Evolutionary conservation across 257 asterid species (phyloP).

Genomic region (Eustoma russellianum): DNA sequence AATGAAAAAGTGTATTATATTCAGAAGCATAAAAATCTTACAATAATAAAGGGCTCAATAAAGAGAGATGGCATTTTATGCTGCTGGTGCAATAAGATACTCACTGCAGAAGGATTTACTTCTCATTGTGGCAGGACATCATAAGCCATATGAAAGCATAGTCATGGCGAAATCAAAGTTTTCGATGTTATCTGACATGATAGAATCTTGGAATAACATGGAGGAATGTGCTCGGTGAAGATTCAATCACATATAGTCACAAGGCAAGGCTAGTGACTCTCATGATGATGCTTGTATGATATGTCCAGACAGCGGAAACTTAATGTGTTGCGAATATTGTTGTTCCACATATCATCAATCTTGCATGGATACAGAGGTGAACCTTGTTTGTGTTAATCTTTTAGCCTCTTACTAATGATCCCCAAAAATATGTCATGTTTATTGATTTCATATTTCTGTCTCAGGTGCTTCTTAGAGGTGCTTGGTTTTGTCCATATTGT

Average conservation of each 20-base stretch:
- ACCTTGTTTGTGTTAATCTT: neutral
- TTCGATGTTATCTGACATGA: slow-evolving; percentile 25
- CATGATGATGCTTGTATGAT: slow-evolving; percentile 47
- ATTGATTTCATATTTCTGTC: neutral
- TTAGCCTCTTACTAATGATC: neutral
- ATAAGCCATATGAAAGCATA: slow-evolving; percentile 24
- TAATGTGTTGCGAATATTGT: slow-evolving; percentile 47
- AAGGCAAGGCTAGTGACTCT: slow-evolving; percentile 10
- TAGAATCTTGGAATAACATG: slow-evolving; percentile 30
- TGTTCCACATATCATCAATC: slow-evolving; percentile 45
- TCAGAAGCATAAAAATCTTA: slow-evolving; percentile 3
- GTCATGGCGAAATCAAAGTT: neutral
- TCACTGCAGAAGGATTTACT: slow-evolving; percentile 22
- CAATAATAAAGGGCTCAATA: slow-evolving; percentile 23
- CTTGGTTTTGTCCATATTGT: slow-evolving; percentile 33
- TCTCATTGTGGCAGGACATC: slow-evolving; percentile 23
- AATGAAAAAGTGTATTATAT: slow-evolving; percentile 11
- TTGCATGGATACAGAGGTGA: slow-evolving; percentile 35
- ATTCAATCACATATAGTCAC: slow-evolving; percentile 16
- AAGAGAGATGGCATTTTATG: slow-evolving; percentile 38
- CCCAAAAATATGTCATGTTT: too few relatives aligned
- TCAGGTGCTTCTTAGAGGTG: slow-evolving; percentile 30
- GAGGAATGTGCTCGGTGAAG: slow-evolving; percentile 15
- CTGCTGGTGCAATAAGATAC: slow-evolving; percentile 27
- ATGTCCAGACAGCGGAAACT: slow-evolving; percentile 52